Base-by-base conservation (phyloP, 1,284 basidiomycete genomes). In the Boletellus sp. region DNA sequence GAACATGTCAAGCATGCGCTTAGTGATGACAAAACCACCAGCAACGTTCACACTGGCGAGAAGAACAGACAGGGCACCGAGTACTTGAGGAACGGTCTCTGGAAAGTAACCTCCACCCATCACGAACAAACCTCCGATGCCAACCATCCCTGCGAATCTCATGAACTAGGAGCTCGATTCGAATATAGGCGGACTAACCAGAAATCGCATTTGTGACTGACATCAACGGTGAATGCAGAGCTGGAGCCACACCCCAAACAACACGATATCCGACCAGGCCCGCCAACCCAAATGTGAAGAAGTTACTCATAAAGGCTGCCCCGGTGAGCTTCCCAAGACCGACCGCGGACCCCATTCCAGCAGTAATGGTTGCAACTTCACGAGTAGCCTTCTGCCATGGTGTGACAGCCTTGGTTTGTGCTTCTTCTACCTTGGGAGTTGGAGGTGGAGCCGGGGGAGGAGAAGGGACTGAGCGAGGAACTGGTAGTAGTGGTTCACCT, bases 1-100 rank as follows among this genome's bases (percentile, higher is more conserved):
- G 71, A 93, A 93, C 84, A 93, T 91, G 63, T 92, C 89, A 56
- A 92, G 74, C 91, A 93, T 93, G 45, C 89, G 83, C 69, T 91
- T 89, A 15, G 87, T 89, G 62, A 90, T 85, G 26, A 89, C 80
- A 62, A 91, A 91, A 32, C 91, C 91, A 49, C 90, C 90, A 37
- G 86, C 82, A 51, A 93, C 89, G 63, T 93, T 93, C 45, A 93
- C 80, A 56, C 87, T 89, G 16, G 90, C 90, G 21, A 93, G 72
- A 42, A 93, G 78, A 15, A 93, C 91, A 15, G 89, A 89, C 11
- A 85, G 57, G 5, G 91, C 89, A 53, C 89, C 90, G 16, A 93
- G 74, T 16, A 74, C 73, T 70, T 93, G 89, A 39, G 90, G 85
- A 55, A 91, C 73, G 0, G 90, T 92, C 42, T 81, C 81, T 13